phyloP scores from a whole-genome alignment of 2,329 filamentous ascomycete genomes.

The Aspergillus spinulosporus region DNA sequence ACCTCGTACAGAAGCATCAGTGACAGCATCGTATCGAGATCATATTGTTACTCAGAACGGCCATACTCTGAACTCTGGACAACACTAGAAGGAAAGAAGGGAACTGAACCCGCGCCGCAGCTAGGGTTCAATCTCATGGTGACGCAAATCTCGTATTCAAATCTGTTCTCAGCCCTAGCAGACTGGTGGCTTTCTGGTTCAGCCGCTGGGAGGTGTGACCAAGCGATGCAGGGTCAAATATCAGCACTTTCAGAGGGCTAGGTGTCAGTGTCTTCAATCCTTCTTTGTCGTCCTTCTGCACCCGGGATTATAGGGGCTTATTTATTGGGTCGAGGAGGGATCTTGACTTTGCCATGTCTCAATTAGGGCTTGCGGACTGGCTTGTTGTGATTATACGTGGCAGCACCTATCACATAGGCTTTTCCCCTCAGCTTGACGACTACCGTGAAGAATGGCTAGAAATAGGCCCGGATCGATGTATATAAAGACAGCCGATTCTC shows the following conservation, averaged over 20 bases:
- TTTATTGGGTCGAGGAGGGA: neutral
- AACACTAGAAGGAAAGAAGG: neutral
- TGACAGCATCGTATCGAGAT: neutral
- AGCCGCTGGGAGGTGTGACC: neutral
- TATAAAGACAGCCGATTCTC: neutral
- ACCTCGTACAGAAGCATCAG: neutral
- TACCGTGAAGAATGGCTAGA: neutral
- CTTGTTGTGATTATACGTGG: neutral
- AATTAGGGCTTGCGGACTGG: neutral
- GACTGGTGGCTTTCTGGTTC: conserved; percentile 5
- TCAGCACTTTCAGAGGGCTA: neutral
- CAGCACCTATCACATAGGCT: neutral
- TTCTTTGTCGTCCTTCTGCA: conserved; percentile 2
- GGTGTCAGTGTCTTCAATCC: conserved; percentile 3
- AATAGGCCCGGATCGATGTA: conserved; percentile 4
- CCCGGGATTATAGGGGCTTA: neutral
- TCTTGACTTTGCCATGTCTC: neutral
- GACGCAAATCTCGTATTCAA: conserved; percentile 15
- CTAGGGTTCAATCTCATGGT: neutral
- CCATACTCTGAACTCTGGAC: neutral
- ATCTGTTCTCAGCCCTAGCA: neutral
- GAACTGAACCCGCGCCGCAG: neutral
- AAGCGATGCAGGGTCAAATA: neutral
- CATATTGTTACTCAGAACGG: neutral
- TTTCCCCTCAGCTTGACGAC: neutral